These are phyloP conservation scores for Henningerozyma blattae DNA, from an alignment of 805 yeast genomes.

Conservation along the genomic window DNA sequence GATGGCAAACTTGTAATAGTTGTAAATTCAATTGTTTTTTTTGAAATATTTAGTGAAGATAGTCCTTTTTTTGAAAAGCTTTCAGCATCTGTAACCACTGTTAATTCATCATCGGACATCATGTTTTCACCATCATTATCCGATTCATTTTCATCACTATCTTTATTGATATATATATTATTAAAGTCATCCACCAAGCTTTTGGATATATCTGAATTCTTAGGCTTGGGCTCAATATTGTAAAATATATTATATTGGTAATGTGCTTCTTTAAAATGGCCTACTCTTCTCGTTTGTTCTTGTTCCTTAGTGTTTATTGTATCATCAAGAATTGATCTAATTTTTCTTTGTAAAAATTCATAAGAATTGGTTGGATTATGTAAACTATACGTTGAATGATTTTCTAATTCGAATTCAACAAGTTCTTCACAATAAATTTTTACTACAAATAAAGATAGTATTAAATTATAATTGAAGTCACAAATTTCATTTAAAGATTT, in stretches of 20 bases:
- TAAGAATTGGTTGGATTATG: too few relatives aligned
- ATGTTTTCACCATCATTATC: conserved; percentile 7
- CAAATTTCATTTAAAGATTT: conserved; percentile 3
- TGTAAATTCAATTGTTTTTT: conserved; percentile 9
- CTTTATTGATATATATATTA: conserved; percentile 18
- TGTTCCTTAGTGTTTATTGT: too few relatives aligned
- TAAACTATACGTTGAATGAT: background rate
- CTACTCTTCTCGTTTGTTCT: too few relatives aligned
- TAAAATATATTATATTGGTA: too few relatives aligned
- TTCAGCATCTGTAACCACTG: conserved; percentile 1
- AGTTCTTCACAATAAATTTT: conserved; percentile 4
- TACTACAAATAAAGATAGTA: conserved; percentile 14
- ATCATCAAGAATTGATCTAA: background rate
- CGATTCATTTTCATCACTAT: conserved; percentile 1
- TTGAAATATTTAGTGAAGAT: too few relatives aligned
- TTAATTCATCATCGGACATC: background rate
- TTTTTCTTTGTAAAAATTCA: background rate
- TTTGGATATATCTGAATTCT: background rate
- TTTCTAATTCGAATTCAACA: background rate
- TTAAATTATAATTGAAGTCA: conserved; percentile 15
- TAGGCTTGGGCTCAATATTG: background rate
- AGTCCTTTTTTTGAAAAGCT: background rate
- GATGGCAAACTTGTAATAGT: conserved; percentile 21
- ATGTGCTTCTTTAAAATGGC: too few relatives aligned
- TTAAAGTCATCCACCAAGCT: conserved; percentile 18